Evolutionary conservation across 2,329 filamentous ascomycete species (phyloP), one percentile per base, ranked within the genome.

Genomic region (Sporothrix sp.): DNA sequence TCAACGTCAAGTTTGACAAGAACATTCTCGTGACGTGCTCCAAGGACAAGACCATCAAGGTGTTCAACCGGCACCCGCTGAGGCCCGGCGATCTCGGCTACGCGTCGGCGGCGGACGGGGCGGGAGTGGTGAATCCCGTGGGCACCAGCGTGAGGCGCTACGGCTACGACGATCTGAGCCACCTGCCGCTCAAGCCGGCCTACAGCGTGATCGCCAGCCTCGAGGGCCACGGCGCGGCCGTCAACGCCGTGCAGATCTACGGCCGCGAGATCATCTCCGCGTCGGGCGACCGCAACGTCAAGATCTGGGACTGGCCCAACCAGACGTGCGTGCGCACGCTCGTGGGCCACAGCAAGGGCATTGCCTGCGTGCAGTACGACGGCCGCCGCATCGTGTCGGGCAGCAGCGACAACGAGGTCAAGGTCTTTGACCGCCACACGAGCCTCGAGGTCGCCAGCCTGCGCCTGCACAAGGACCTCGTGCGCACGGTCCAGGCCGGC

Each of bases 301-400:
- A 95, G 65, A 77, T 96, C 18, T 98, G 93, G 93, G 84, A 94
- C 64, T 87, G 95, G 71, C 84, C 84, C 16, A 85, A 81, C 7
- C 86, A 88, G 52, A 71, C 76, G 38, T 91, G 87, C 64, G 75
- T 78, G 39, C 81, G 85, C 59, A 95, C 87, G 1, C 81, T 95
- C 30, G 74, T 86, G 35, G 93, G 91, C 2, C 93, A 98, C 61
- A 81, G 80, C 56, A 98, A 98, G 65, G 93, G 93, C 28, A 97
- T 98, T 59, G 93, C 93, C 3, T 98, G 93, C 64, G 90, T 98
- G 14, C 91, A 98, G 66, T 97, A 93, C 62, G 93, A 98, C 63
- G 89, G 88, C 23, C 82, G 87, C 46, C 81, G 93, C 18, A 94
- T 98, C 56, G 88, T 98, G 47, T 96, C 88, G 59, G 93, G 93